A percentile compares a stretch with the other conserved stretches of the same genome.
These are phyloP conservation scores for Suaeda aralocaspica DNA, from an alignment of 148 eudicot species.

Conservation along the genomic window DNA sequence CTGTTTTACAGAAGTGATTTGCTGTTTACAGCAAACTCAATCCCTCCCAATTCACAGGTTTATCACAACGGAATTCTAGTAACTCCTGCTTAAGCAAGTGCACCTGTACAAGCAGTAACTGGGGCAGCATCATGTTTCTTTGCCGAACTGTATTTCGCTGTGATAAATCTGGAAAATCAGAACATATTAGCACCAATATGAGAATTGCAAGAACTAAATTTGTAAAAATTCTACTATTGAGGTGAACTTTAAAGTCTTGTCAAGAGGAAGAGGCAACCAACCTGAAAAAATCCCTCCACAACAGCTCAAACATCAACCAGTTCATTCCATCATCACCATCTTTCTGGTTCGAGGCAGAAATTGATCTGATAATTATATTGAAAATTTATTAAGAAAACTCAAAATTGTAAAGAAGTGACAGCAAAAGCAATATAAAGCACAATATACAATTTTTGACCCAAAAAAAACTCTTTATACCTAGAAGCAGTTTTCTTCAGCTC, in stretches of 20 bases:
- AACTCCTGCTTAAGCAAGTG: conserved; percentile 41
- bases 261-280: conserved; percentile 22
- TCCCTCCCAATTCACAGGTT: background rate
- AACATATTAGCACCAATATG: conserved; percentile 1
- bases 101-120: conserved; percentile 77
- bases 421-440: background rate
- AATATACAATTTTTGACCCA: too few species aligned
- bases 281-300: conserved; percentile 99
- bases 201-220: conserved; percentile 7
- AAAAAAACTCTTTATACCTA: conserved; percentile 31
- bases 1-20: conserved; percentile 1
- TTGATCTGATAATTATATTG: conserved; percentile 45
- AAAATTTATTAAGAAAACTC: background rate
- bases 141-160: conserved; percentile 81
- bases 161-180: conserved; percentile 61
- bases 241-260: background rate
- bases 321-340: conserved; percentile 75
- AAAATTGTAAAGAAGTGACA: background rate
- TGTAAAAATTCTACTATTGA: background rate
- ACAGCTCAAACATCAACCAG: conserved; percentile 90
- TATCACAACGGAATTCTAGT: background rate
- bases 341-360: conserved; percentile 67
- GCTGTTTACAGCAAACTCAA: background rate
- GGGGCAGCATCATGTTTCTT: conserved; percentile 55
- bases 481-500: conserved; percentile 82